Evolutionary conservation across 768 basidiomycete species (phyloP).

Genomic region (Saitozyma sp.): DNA sequence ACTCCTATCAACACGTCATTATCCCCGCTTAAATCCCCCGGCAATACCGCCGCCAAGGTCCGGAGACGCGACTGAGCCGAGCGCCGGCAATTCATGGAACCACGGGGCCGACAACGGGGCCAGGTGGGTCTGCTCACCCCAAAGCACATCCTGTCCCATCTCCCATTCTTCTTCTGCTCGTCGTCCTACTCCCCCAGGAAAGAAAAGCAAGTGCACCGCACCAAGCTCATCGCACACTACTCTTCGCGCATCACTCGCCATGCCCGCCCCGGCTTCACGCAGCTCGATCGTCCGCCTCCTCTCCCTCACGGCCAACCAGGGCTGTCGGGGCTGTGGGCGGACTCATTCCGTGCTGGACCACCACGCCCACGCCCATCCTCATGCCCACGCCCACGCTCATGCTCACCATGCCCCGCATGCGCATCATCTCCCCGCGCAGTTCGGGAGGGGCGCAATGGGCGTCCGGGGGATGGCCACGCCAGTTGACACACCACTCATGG

Average conservation of each 20-base stretch:
- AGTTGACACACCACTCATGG: slow-evolving; percentile 21
- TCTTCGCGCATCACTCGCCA: neutral
- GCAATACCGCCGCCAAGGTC: no score
- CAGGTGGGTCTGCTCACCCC: no score
- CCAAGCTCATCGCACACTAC: no score
- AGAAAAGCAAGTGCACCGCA: no score
- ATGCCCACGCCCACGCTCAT: slow-evolving; percentile 13
- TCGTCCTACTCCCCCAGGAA: no score
- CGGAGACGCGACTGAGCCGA: no score
- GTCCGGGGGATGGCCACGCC: slow-evolving; percentile 41
- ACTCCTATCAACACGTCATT: no score
- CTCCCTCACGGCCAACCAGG: slow-evolving; percentile 33
- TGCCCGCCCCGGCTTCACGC: slow-evolving; percentile 25
- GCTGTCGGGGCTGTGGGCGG: slow-evolving; percentile 45
- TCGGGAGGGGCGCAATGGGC: slow-evolving; percentile 11
- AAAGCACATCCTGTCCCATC: no score
- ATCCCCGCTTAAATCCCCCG: no score
- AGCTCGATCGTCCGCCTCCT: slow-evolving; percentile 39
- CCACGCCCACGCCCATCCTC: slow-evolving; percentile 10
- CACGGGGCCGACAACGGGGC: no score
- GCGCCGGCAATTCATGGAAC: no score
- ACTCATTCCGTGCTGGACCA: slow-evolving; percentile 38
- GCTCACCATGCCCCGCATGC: neutral
- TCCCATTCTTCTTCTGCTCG: no score
- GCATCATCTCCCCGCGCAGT: slow-evolving; percentile 3